Evolutionary conservation across 192 early-diverging fungal species (phyloP).

Genomic region (Linderina pennispora): DNA sequence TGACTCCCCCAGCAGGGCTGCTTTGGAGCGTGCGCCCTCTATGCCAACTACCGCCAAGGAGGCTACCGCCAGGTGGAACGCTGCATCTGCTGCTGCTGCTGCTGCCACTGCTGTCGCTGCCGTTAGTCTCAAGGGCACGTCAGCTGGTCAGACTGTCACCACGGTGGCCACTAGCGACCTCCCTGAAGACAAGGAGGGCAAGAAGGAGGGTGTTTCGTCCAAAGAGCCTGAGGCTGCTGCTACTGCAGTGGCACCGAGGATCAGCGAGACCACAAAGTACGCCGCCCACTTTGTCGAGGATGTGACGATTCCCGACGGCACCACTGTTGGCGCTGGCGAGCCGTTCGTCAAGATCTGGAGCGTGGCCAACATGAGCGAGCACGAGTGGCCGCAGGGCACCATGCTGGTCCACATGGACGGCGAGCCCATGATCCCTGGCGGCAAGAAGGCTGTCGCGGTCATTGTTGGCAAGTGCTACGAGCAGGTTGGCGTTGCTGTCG

Average conservation of each 20-base stretch:
- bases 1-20: no score
- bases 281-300: constrained; percentile 57
- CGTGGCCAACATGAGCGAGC: constrained; percentile 53
- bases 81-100: no score
- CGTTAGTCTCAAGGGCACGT: neutral
- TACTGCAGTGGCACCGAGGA: neutral
- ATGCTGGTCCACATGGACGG: constrained; percentile 53
- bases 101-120: no score
- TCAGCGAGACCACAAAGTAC: constrained; percentile 20
- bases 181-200: no score
- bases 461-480: constrained; percentile 48
- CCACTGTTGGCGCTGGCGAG: constrained; percentile 46
- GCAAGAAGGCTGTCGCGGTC: constrained; percentile 31
- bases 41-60: no score
- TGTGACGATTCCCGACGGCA: constrained; percentile 61
- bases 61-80: no score
- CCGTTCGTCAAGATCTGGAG: constrained; percentile 70
- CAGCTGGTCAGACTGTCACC: neutral
- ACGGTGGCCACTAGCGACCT: neutral
- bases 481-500: constrained; percentile 53
- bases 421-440: constrained; percentile 45
- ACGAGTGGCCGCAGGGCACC: constrained; percentile 56
- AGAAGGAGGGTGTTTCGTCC: no score
- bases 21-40: no score
- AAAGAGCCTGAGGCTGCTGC: neutral